Evolutionary conservation across 768 basidiomycete genomes (phyloP).

Genomic region (Rhodotorula graminis): DNA sequence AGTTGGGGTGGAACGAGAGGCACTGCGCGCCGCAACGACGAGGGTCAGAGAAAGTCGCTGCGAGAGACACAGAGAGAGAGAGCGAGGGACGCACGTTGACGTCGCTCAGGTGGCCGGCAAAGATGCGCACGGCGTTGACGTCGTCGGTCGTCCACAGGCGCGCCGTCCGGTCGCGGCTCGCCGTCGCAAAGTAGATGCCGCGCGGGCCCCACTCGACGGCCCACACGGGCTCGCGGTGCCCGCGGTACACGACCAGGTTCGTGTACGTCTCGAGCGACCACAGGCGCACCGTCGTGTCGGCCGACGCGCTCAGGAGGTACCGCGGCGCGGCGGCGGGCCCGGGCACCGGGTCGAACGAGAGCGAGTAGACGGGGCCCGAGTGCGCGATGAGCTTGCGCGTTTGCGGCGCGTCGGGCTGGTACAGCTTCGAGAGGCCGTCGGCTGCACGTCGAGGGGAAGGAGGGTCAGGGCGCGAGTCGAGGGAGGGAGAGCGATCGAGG

Average conservation of each 20-base stretch:
- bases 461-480: neutral
- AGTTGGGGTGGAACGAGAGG: conserved; percentile 94
- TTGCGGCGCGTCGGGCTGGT: conserved; percentile 55
- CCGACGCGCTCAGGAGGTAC: conserved; percentile 84
- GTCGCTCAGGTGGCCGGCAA: conserved; percentile 92
- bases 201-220: conserved; percentile 98
- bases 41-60: too few species aligned
- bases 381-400: conserved; percentile 96
- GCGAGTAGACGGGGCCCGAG: conserved; percentile 90
- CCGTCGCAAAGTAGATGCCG: conserved; percentile 97
- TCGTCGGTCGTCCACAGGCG: conserved; percentile 94
- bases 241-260: conserved; percentile 87
- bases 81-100: conserved; percentile 70
- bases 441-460: conserved; percentile 48
- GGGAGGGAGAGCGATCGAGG: neutral
- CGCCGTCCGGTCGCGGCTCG: conserved; percentile 86
- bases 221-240: conserved; percentile 97
- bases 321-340: conserved; percentile 81
- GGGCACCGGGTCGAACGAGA: conserved; percentile 84
- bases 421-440: conserved; percentile 59
- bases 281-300: conserved; percentile 80
- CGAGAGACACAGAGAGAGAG: neutral
- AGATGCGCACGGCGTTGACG: conserved; percentile 76
- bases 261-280: conserved; percentile 96
- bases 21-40: conserved; percentile 59